phyloP scores from a whole-genome alignment of 768 basidiomycete species.

The Pluteus cervinus region DNA sequence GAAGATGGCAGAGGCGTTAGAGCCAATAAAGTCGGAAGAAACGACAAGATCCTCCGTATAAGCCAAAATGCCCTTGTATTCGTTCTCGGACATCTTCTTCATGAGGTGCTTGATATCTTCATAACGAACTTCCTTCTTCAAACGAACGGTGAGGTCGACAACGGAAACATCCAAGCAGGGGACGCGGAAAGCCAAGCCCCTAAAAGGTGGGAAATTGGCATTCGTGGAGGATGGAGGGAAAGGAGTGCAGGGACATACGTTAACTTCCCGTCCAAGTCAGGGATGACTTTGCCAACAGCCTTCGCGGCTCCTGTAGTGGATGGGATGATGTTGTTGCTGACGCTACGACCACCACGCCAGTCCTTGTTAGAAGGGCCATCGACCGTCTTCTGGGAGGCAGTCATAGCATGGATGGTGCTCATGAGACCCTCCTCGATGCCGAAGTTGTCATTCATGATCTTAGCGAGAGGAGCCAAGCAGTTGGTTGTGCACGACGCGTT shows the following conservation, averaged over 20 bases:
- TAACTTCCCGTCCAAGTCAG: slow-evolving; percentile 93
- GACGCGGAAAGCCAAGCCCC: slow-evolving; percentile 95
- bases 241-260: slow-evolving; percentile 53
- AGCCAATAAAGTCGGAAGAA: slow-evolving; percentile 88
- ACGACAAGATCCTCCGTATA: slow-evolving; percentile 95
- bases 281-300: slow-evolving; percentile 98
- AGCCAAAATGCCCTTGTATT: slow-evolving; percentile 68
- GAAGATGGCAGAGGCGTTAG: slow-evolving; percentile 80
- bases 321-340: slow-evolving; percentile 98
- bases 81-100: slow-evolving; percentile 70
- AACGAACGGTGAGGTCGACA: slow-evolving; percentile 92
- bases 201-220: slow-evolving; percentile 20
- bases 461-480: slow-evolving; percentile 98
- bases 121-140: slow-evolving; percentile 81
- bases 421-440: slow-evolving; percentile 96
- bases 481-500: slow-evolving; percentile 99
- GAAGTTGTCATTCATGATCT: slow-evolving; percentile 96
- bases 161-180: slow-evolving; percentile 96
- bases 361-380: slow-evolving; percentile 94
- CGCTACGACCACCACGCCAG: slow-evolving; percentile 95
- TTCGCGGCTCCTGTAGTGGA: slow-evolving; percentile 99
- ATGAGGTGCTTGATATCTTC: slow-evolving; percentile 85
- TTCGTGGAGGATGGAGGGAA: background rate
- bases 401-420: slow-evolving; percentile 97
- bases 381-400: slow-evolving; percentile 92